These are phyloP conservation scores for Solanum acaule DNA, from an alignment of 257 asterid genomes.

Conservation along the genomic window DNA sequence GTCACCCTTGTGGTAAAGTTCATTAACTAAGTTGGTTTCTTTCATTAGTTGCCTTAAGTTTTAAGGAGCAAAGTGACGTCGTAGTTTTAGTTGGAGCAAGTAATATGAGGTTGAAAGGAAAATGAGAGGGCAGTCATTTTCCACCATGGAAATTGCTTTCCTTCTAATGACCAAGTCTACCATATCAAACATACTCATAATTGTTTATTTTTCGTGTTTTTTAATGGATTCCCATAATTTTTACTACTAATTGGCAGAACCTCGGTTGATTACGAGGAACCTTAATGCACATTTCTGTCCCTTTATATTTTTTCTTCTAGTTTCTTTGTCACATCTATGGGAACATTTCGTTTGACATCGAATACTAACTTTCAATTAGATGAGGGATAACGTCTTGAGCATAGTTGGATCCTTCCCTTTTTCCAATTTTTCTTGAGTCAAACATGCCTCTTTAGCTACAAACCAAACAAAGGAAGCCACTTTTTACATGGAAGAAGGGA, in stretches of 20 bases:
- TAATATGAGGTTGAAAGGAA: background rate
- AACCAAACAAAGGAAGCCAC: background rate
- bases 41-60: background rate
- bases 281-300: background rate
- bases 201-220: background rate
- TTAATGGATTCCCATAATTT: background rate
- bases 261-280: background rate
- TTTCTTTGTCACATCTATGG: background rate
- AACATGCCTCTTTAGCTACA: background rate
- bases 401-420: background rate
- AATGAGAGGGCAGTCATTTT: background rate
- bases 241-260: background rate
- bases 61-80: background rate
- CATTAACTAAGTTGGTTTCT: background rate
- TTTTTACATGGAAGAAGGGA: background rate
- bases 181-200: background rate
- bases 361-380: background rate
- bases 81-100: background rate
- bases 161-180: background rate
- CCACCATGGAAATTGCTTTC: background rate
- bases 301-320: background rate
- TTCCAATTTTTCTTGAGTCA: background rate
- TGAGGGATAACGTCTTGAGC: background rate
- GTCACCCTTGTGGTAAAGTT: slow-evolving; percentile 43
- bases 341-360: background rate